Evolutionary conservation across 2,329 filamentous ascomycete genomes (phyloP), one percentile per base, ranked within the genome.

Genomic region (Ceratocystis cubensis): DNA sequence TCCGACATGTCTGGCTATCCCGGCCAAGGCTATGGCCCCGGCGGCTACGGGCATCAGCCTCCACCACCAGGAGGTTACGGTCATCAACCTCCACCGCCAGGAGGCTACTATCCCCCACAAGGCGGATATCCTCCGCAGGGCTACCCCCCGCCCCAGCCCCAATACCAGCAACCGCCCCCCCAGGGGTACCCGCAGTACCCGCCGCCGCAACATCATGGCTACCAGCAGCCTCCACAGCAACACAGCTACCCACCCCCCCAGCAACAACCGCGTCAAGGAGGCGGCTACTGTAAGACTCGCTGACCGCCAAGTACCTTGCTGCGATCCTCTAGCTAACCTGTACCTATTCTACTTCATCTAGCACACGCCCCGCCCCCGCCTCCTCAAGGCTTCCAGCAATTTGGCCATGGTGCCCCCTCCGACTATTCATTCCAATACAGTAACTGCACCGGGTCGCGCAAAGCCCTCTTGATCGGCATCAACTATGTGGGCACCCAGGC

Each of bases 381-480:
- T 6, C 87, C 88, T 20, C 74, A 80, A 67, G 78, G 82, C 65
- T 81, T 87, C 69, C 88, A 92, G 74, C 79, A 82, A 69, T 94
- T 94, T 73, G 89, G 91, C 66, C 81, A 86, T 69, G 91, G 91
- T 67, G 91, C 92, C 15, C 91, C 91, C 20, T 81, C 85, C 69
- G 82, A 82, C 71, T 96, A 96, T 75, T 84, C 81, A 57, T 97
- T 92, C 76, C 89, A 93, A 75, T 96, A 96, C 76, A 96, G 91
- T 61, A 88, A 88, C 70, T 97, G 92, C 75, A 95, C 88, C 4
- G 93, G 92, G 61, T 84, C 86, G 72, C 82, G 92, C 74, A 84
- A 84, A 73, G 81, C 81, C 10, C 75, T 84, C 48, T 74, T 84
- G 61, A 82, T 84, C 68, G 83, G 83, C 63, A 84, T 85, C 76